Evolutionary conservation across 1,284 basidiomycete genomes (phyloP).

Genomic region (Cutaneotrichosporon spelunceum): DNA sequence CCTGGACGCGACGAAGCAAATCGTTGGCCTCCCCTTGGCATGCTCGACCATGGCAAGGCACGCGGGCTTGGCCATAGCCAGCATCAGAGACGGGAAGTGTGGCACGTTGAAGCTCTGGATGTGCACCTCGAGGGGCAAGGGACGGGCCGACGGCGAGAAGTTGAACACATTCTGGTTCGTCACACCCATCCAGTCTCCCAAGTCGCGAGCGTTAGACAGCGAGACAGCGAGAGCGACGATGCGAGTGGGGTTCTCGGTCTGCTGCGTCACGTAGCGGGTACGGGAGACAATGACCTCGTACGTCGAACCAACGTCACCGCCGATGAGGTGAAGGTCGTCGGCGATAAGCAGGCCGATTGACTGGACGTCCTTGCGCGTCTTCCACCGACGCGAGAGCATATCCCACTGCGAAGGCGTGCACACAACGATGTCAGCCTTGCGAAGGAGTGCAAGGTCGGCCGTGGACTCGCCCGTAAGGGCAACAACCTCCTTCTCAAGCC

Average conservation of each 20-base stretch:
- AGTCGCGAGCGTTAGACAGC: constrained; percentile 89
- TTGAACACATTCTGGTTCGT: constrained; percentile 93
- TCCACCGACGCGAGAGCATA: constrained; percentile 91
- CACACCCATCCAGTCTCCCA: constrained; percentile 97
- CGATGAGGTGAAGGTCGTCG: constrained; percentile 92
- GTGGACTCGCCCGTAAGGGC: constrained; percentile 93
- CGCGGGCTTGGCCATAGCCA: constrained; percentile 97
- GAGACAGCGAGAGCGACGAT: constrained; percentile 93
- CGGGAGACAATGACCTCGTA: constrained; percentile 95
- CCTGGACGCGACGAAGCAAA: constrained; percentile 89
- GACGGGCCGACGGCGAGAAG: constrained; percentile 91
- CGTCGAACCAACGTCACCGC: constrained; percentile 86
- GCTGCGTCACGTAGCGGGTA: constrained; percentile 92
- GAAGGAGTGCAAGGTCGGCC: constrained; percentile 82
- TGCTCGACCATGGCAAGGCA: constrained; percentile 92
- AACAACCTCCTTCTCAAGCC: constrained; percentile 84
- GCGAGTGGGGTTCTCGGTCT: constrained; percentile 83
- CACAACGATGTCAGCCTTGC: constrained; percentile 86
- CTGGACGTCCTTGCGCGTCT: constrained; percentile 90
- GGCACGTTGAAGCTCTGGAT: constrained; percentile 92
- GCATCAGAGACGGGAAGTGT: constrained; percentile 98
- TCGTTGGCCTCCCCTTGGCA: constrained; percentile 78
- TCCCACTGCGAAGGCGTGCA: constrained; percentile 96
- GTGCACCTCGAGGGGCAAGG: constrained; percentile 95
- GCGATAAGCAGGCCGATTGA: constrained; percentile 88